Conservation (phyloP, 345 rosid genomes). For the Sisymbrium irio region DNA sequence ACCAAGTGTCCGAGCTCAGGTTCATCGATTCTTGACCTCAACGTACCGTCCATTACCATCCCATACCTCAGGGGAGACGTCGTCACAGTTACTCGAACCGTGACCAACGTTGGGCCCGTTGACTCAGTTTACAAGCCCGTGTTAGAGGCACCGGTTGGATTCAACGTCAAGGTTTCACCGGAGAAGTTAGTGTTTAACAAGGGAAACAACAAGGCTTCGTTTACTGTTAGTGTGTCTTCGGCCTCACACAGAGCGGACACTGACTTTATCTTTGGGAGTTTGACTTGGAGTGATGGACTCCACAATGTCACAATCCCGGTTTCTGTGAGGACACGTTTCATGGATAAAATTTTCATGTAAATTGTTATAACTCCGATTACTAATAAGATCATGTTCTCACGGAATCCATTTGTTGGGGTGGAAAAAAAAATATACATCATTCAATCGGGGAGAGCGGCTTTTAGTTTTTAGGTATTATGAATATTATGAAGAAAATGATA, state of each 20-base stretch:
- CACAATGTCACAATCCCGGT: conserved; percentile 44
- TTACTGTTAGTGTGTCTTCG: conserved; percentile 32
- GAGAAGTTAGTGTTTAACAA: conserved; percentile 34
- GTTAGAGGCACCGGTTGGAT: conserved; percentile 47
- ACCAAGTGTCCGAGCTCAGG: conserved; percentile 32
- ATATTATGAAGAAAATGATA: neutral
- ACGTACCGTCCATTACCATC: conserved; percentile 65
- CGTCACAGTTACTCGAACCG: conserved; percentile 43
- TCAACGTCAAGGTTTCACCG: conserved; percentile 35
- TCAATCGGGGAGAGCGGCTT: neutral
- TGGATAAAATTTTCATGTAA: neutral
- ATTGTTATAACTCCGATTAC: neutral
- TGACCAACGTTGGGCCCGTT: conserved; percentile 54
- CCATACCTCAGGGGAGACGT: conserved; percentile 37
- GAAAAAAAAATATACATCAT: neutral
- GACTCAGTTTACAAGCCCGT: conserved; percentile 40
- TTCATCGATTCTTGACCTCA: conserved; percentile 48
- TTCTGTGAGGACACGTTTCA: conserved; percentile 38
- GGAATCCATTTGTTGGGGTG: neutral
- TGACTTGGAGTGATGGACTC: conserved; percentile 44
- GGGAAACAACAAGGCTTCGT: conserved; percentile 22
- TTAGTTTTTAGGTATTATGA: neutral
- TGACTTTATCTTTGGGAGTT: conserved; percentile 45
- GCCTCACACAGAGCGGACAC: conserved; percentile 29
- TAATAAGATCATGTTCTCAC: neutral